Conservation (phyloP, 495 filamentous ascomycete genomes). For the Sporormia fimetaria region DNA sequence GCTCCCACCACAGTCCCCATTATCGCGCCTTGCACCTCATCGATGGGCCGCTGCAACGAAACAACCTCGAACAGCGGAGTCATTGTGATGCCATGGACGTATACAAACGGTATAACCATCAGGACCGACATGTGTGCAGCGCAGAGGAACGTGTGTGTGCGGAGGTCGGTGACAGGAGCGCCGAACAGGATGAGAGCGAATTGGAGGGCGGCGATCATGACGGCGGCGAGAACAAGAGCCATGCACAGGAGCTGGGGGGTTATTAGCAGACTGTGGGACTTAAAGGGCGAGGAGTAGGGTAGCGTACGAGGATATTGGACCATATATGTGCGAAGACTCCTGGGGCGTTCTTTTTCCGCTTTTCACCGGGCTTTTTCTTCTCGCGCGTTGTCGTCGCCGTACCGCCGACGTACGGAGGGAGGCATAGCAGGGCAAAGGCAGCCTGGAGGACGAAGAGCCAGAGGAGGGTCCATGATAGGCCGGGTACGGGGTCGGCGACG, state of each 20-base stretch:
- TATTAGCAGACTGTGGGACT: background rate
- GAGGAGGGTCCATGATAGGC: constrained; percentile 51
- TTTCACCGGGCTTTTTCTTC: constrained; percentile 29
- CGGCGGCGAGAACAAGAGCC: constrained; percentile 46
- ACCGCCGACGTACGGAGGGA: constrained; percentile 49
- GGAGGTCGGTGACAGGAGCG: constrained; percentile 76
- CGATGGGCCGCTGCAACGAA: constrained; percentile 44
- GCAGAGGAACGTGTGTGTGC: constrained; percentile 62
- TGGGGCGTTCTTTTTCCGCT: constrained; percentile 24
- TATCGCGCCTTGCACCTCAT: constrained; percentile 58
- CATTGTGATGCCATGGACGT: constrained; percentile 68
- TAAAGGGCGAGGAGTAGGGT: too few species aligned
- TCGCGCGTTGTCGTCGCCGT: constrained; percentile 15
- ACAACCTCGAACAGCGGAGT: constrained; percentile 61
- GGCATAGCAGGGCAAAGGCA: constrained; percentile 57
- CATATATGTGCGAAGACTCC: constrained; percentile 4
- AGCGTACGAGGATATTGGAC: too few species aligned
- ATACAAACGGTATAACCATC: constrained; percentile 61
- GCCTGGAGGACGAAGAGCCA: constrained; percentile 54
- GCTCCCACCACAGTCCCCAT: constrained; percentile 52
- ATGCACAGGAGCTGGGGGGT: constrained; percentile 50
- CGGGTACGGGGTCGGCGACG: constrained; percentile 57
- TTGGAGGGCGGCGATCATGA: constrained; percentile 50
- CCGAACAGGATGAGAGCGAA: constrained; percentile 72
- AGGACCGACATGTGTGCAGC: constrained; percentile 73